These are phyloP conservation scores for Theobroma grandiflorum DNA, from an alignment of 441 rosid genomes.

Conservation along the genomic window DNA sequence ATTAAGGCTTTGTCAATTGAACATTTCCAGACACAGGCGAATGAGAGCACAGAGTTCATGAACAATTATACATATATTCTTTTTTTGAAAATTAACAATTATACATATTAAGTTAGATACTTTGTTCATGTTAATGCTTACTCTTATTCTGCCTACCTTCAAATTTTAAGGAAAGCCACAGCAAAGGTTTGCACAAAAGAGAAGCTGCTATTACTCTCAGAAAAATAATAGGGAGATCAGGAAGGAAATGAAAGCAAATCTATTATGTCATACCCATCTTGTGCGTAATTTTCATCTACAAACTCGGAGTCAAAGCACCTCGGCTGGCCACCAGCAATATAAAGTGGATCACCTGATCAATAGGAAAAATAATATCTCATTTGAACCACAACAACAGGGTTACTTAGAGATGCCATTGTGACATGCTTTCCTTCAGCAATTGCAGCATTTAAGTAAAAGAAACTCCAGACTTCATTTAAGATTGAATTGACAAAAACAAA, in stretches of 20 bases:
- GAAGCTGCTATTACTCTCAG: background rate
- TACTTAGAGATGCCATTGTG: background rate
- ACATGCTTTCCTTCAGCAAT: background rate
- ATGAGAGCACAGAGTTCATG: background rate
- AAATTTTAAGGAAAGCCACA: background rate
- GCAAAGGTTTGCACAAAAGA: background rate
- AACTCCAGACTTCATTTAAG: background rate
- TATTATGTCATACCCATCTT: slow-evolving; percentile 67
- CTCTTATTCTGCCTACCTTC: background rate
- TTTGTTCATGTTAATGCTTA: too few species aligned
- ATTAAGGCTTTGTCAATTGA: too few species aligned
- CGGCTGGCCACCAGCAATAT: slow-evolving; percentile 77
- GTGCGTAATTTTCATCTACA: slow-evolving; percentile 61
- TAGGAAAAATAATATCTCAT: background rate
- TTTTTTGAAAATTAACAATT: too few species aligned
- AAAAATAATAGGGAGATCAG: background rate
- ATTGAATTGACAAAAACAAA: background rate
- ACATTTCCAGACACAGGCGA: too few species aligned
- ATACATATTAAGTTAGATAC: background rate
- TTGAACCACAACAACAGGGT: background rate
- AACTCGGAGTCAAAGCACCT: slow-evolving; percentile 53
- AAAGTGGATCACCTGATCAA: slow-evolving; percentile 81
- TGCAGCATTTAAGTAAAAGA: background rate
- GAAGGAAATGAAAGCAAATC: background rate
- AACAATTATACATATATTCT: background rate